Base-by-base conservation (phyloP, 2,329 filamentous ascomycete genomes). In the Fusarium paranaense region DNA sequence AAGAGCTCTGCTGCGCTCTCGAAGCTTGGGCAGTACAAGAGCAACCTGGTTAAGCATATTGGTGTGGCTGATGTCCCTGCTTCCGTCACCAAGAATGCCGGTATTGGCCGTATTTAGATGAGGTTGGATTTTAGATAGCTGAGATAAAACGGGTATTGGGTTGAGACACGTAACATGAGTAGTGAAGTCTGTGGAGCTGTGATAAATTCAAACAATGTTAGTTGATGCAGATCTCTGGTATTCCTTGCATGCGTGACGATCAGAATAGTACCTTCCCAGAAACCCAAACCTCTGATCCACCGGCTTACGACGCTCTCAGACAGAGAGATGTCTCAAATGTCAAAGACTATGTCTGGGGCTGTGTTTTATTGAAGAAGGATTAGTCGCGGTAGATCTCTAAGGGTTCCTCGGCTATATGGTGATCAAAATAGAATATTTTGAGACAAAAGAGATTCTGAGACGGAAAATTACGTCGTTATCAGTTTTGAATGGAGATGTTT, bases 11-110 rank as follows among this genome's bases (percentile, higher is more conserved):
- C 35, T 27, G 70, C 59, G 2, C 61, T 72, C 2, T 61, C 47
- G 2, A 70, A 64, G 35, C 59, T 71, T n/a, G 58, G 64, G 7
- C 45, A 58, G 16, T 68, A 63, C 42, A 67, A 71, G 59, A 61
- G 30, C 13, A 66, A 56, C 25, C 40, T 72, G 32, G 61, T 70
- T n/a, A 20, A 14, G 6, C 70, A 72, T 22, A 70, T 67, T 30
- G 7, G 61, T 4, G 70, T 70, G n/a, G 59, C 37, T 8, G 59
- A 71, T 8, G 70, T 72, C 3, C 67, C 70, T 22, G n/a, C 30
- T 38, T 57, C 45, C 11, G 70, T 71, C 5, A 67, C 35, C 8
- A 27, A 57, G 9, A 72, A 60, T 16, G 67, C 70, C 4, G 70
- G 70, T 35, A 25, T 72, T 11, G 70, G 70, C n/a, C 59, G n/a